Conservation (phyloP, 371 early-diverging fungal genomes). For the Conidiobolus coronatus region DNA sequence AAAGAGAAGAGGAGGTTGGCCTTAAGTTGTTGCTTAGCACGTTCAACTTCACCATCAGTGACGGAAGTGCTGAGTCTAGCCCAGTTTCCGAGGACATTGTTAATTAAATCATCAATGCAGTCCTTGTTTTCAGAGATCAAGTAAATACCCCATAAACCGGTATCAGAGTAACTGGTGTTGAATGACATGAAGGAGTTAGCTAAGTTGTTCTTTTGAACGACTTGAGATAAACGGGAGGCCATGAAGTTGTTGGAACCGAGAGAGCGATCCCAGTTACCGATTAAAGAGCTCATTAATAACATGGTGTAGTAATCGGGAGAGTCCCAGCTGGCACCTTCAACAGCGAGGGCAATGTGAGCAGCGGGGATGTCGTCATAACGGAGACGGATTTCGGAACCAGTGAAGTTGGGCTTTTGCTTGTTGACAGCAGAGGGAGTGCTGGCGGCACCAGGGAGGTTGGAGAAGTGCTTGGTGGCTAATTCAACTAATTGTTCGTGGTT, state of each 20-base stretch:
- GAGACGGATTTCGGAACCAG: conserved; percentile 74
- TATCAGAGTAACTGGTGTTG: conserved; percentile 93
- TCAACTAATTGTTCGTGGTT: conserved; percentile 80
- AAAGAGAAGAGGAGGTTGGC: conserved; percentile 68
- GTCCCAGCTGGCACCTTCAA: conserved; percentile 88
- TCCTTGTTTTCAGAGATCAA: conserved; percentile 58
- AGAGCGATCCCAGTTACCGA: conserved; percentile 90
- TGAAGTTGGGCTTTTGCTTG: conserved; percentile 41
- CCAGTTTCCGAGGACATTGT: conserved; percentile 81
- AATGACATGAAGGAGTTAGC: conserved; percentile 96
- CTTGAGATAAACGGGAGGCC: conserved; percentile 63
- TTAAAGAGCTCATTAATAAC: conserved; percentile 78
- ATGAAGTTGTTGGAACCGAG: conserved; percentile 65
- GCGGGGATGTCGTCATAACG: conserved; percentile 61
- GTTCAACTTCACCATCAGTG: conserved; percentile 82
- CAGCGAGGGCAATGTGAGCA: conserved; percentile 90
- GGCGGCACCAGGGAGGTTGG: conserved; percentile 27
- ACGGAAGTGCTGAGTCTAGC: conserved; percentile 60
- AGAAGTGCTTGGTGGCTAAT: conserved; percentile 79
- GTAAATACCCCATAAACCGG: conserved; percentile 95
- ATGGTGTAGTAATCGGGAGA: conserved; percentile 88
- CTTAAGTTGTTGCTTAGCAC: conserved; percentile 96
- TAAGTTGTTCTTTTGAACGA: conserved; percentile 56
- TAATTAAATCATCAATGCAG: conserved; percentile 63
- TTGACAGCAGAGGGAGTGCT: conserved; percentile 18